Evolutionary conservation across 2,329 filamentous ascomycete genomes (phyloP).

Genomic region (Tolypocladium endophyticum): DNA sequence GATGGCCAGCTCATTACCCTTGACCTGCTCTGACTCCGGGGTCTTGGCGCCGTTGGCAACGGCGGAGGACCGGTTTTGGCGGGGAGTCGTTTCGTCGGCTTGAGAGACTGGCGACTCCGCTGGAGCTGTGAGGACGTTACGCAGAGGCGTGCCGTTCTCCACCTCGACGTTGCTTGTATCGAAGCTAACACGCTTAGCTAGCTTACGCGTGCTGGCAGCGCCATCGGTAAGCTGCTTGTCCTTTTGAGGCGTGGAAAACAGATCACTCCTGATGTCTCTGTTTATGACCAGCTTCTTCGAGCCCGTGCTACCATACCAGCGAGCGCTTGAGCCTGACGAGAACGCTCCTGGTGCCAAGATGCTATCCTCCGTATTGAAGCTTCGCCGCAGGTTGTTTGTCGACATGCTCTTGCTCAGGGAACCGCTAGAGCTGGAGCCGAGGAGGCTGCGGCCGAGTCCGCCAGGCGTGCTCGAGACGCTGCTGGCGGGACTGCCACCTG

Average conservation of each 20-base stretch:
- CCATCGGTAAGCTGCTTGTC: slow-evolving; percentile 31
- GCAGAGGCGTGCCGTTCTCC: slow-evolving; percentile 23
- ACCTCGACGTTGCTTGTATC: slow-evolving; percentile 49
- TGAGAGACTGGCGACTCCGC: slow-evolving; percentile 18
- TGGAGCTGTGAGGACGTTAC: slow-evolving; percentile 22
- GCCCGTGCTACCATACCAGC: slow-evolving; percentile 55
- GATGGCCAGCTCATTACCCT: slow-evolving; percentile 65
- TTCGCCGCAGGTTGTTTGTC: slow-evolving; percentile 73
- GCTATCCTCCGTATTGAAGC: slow-evolving; percentile 73
- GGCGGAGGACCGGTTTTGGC: slow-evolving; percentile 42
- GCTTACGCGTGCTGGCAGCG: slow-evolving; percentile 36
- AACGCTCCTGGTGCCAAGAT: slow-evolving; percentile 80
- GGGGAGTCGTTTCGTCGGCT: slow-evolving; percentile 25
- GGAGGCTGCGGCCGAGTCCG: slow-evolving; percentile 53
- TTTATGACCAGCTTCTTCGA: slow-evolving; percentile 93
- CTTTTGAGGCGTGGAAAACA: slow-evolving; percentile 51
- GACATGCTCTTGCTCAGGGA: slow-evolving; percentile 81
- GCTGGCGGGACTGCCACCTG: slow-evolving; percentile 57
- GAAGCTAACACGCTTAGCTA: slow-evolving; percentile 87
- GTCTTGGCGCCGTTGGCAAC: slow-evolving; percentile 22
- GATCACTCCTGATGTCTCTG: slow-evolving; percentile 66
- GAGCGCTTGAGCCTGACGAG: slow-evolving; percentile 53
- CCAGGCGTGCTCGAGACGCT: slow-evolving; percentile 57
- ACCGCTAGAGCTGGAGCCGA: slow-evolving; percentile 56
- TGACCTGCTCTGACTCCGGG: slow-evolving; percentile 61